These are phyloP conservation scores for Mentha longifolia DNA, from an alignment of 257 asterid species.

Conservation along the genomic window DNA sequence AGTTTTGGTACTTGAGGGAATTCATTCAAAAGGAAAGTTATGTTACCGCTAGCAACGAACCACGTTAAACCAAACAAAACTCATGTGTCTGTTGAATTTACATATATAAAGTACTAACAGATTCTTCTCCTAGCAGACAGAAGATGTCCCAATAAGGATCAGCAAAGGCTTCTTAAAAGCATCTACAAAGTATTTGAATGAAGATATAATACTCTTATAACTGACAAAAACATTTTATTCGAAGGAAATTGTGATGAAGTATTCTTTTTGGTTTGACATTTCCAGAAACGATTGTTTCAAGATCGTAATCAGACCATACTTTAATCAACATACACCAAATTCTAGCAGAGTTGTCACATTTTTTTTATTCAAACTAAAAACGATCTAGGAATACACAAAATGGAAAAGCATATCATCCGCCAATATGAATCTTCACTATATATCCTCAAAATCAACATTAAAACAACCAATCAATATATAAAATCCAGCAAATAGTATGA, in stretches of 20 bases:
- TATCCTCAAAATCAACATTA: neutral
- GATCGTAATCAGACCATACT: too few species aligned
- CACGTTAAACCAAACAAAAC: conserved; percentile 6
- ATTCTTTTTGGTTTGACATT: conserved; percentile 1
- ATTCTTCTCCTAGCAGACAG: neutral
- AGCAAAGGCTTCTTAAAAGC: neutral
- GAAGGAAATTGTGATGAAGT: neutral
- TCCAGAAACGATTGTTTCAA: conserved; percentile 7
- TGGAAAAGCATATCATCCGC: neutral
- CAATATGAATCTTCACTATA: conserved; percentile 10
- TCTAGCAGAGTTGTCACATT: neutral
- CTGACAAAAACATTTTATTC: neutral
- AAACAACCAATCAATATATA: neutral
- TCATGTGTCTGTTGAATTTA: neutral
- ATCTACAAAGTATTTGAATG: neutral
- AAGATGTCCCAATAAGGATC: neutral
- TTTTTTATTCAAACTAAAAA: neutral
- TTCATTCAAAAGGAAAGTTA: too few species aligned
- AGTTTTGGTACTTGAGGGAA: neutral
- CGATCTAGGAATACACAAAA: conserved; percentile 6
- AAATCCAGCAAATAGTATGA: neutral
- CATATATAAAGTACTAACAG: neutral
- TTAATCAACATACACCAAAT: neutral
- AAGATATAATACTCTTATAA: neutral
- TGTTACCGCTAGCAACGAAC: conserved; percentile 1